Evolutionary conservation across 108 stramenopile species (phyloP).

Genomic region (Mediolabrus comicus): DNA sequence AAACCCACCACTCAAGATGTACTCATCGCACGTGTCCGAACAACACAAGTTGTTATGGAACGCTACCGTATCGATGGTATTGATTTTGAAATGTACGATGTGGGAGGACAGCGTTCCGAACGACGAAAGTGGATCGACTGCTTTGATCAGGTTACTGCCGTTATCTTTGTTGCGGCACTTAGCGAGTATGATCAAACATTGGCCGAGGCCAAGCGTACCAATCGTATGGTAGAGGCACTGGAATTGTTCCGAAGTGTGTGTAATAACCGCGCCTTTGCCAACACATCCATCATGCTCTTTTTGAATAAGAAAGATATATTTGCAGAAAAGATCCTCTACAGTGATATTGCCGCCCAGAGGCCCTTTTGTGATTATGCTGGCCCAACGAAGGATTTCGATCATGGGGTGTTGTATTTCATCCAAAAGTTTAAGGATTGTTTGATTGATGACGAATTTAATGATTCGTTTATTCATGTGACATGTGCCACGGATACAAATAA

Average conservation of each 20-base stretch:
- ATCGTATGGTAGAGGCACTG: slow-evolving; percentile 97
- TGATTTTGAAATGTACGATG: slow-evolving; percentile 96
- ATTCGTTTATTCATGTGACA: slow-evolving; percentile 91
- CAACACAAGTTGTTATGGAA: slow-evolving; percentile 94
- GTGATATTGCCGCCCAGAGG: slow-evolving; percentile 77
- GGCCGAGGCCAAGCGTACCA: slow-evolving; percentile 93
- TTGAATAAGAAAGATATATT: slow-evolving; percentile 99
- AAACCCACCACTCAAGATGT: slow-evolving; percentile 92
- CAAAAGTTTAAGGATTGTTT: slow-evolving; percentile 92
- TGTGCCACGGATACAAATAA: slow-evolving; percentile 99
- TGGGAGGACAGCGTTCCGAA: slow-evolving; percentile 90
- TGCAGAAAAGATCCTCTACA: slow-evolving; percentile 91
- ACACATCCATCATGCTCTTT: slow-evolving; percentile 89
- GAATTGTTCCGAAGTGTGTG: slow-evolving; percentile 95
- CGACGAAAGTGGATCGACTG: slow-evolving; percentile 93
- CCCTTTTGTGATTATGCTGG: slow-evolving; percentile 86
- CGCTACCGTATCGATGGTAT: slow-evolving; percentile 85
- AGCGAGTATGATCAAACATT: slow-evolving; percentile 96
- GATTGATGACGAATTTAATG: slow-evolving; percentile 81
- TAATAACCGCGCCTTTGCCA: slow-evolving; percentile 93
- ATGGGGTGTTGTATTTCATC: slow-evolving; percentile 90
- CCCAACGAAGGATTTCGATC: slow-evolving; percentile 82
- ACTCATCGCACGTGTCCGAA: slow-evolving; percentile 93
- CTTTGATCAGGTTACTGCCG: slow-evolving; percentile 97
- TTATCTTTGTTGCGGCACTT: slow-evolving; percentile 97